Conservation (phyloP, 2,329 filamentous ascomycete genomes). For the Alternaria sp. region DNA sequence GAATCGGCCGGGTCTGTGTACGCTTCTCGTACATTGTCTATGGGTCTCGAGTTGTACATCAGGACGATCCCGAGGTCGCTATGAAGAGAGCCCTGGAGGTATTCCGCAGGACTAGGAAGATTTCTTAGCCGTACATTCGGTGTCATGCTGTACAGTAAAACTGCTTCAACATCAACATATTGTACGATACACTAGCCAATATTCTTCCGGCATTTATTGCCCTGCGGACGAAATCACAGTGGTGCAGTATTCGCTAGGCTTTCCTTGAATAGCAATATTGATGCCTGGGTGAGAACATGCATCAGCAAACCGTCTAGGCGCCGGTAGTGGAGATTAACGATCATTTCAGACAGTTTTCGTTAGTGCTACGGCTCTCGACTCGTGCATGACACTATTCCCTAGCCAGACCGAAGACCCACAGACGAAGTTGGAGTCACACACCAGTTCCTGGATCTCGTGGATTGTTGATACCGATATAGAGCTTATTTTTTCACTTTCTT, state of each 20-base stretch:
- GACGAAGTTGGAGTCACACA: neutral
- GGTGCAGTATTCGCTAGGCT: neutral
- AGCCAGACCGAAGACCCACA: neutral
- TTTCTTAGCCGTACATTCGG: neutral
- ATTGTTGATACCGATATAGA: accelerated
- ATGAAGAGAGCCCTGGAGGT: neutral
- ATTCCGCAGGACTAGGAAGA: neutral
- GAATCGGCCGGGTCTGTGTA: neutral
- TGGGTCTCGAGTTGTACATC: neutral
- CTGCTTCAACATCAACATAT: neutral
- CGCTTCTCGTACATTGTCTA: neutral
- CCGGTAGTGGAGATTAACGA: neutral
- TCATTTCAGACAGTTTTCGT: neutral
- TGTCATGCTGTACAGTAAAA: neutral
- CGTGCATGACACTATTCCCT: neutral
- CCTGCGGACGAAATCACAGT: neutral
- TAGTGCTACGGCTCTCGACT: neutral
- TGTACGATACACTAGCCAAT: neutral
- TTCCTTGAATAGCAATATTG: neutral
- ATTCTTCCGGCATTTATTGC: neutral
- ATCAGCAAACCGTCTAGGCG: neutral
- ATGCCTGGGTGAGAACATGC: neutral
- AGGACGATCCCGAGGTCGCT: neutral
- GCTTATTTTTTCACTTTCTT: accelerated
- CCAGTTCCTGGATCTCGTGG: no score